A percentile compares a stretch with the other conserved stretches of the same genome.
These are phyloP conservation scores for Calonectria hongkongensis DNA, from an alignment of 2,329 filamentous ascomycete genomes.

Conservation along the genomic window DNA sequence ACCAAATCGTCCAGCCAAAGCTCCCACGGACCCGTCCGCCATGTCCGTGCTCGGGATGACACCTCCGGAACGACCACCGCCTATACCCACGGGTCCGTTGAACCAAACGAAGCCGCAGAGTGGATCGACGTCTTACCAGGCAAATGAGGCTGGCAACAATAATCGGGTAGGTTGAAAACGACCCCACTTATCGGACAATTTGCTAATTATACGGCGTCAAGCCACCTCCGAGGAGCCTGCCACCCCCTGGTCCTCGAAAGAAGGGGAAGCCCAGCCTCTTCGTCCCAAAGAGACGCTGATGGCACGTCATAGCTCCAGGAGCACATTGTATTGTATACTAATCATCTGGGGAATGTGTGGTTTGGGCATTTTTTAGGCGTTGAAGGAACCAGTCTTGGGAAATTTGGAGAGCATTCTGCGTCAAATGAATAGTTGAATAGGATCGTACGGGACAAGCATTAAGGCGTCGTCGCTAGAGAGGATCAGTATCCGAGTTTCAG, in stretches of 20 bases:
- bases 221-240: slow-evolving; percentile 47
- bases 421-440: neutral
- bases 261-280: slow-evolving; percentile 67
- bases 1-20: slow-evolving; percentile 52
- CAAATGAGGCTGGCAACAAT: slow-evolving; percentile 40
- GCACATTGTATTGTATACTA: slow-evolving; percentile 35
- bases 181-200: slow-evolving; percentile 1
- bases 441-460: slow-evolving; percentile 17
- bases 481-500: slow-evolving; percentile 8
- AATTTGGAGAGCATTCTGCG: slow-evolving; percentile 1
- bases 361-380: slow-evolving; percentile 49
- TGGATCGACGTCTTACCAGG: slow-evolving; percentile 49
- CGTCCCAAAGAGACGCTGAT: slow-evolving; percentile 62
- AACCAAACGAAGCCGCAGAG: slow-evolving; percentile 45
- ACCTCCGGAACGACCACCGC: slow-evolving; percentile 66
- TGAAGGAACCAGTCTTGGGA: slow-evolving; percentile 33
- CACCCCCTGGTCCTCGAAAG: slow-evolving; percentile 59
- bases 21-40: slow-evolving; percentile 70
- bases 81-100: slow-evolving; percentile 48
- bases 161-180: slow-evolving; percentile 46
- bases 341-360: slow-evolving; percentile 34
- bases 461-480: slow-evolving; percentile 10
- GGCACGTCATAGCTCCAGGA: slow-evolving; percentile 8
- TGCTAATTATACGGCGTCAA: slow-evolving; percentile 43
- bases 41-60: slow-evolving; percentile 71